Evolutionary conservation across 106 monocot species (phyloP), one percentile per base, ranked within the genome.

Genomic region (Dioscorea alata): DNA sequence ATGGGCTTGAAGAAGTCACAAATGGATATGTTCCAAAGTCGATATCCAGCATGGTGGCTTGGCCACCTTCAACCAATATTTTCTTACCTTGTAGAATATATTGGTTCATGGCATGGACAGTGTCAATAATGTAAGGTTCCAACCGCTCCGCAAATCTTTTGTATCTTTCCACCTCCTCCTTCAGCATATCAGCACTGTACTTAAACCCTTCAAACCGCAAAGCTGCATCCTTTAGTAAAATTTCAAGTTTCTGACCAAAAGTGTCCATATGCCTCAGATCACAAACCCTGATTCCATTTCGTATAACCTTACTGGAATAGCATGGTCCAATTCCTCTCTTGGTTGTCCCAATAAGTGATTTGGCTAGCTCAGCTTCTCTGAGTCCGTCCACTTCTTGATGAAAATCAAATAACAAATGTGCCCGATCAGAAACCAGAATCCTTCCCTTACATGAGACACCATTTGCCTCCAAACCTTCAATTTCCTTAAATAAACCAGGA

Each of bases 11-110:
- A 67, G 96, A 96, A 25, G 96, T 96, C 24, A 96, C 96, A 76
- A 92, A 96, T 33, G 96, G 96, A 60, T 97, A 97, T 6, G 96
- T 97, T 32, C 96, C 96, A 75, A 97, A 97, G 73, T 97, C 96
- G 49, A 97, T 87, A 71, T 97, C 96, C 72, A 97, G 51, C 92
- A 97, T 97, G 5, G 96, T 97, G 4, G 92, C 96, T 63, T 97
- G 96, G 75, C 96, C 96, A 68, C 96, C 96, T 76, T 97, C 96
- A 59, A 97, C 96, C 65, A 97, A 81, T 57, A 97, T 77, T 68
- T 87, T 89, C 92, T 89, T 97, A 49, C 86, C 84, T 35, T 87
- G 63, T 18, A 66, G 15, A 10, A 97, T 81, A 13, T 81, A 79
- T 18, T 92, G 60, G 58, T 97, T 86, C 74, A 97, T 85, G 28